Conservation (phyloP, 129 eudicot species). For the Dittrichia graveolens region DNA sequence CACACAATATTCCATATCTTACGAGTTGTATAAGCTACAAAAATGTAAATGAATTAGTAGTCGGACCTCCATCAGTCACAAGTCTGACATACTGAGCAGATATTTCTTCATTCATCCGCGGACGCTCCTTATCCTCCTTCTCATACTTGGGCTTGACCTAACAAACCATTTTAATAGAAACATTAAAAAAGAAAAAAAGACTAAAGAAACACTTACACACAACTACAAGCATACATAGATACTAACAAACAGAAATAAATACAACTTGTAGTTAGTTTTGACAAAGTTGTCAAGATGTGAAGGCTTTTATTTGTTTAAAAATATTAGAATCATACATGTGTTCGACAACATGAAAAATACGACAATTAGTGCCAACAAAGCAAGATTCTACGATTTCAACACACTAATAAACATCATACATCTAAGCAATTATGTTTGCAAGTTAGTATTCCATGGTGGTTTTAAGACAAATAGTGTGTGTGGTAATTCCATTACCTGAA, state of each 20-base stretch:
- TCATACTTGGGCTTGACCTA: constrained; percentile 51
- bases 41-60: neutral
- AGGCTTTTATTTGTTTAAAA: neutral
- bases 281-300: constrained; percentile 3
- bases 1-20: neutral
- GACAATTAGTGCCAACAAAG: no score
- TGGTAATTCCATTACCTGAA: constrained; percentile 50
- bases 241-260: neutral
- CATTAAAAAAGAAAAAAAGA: neutral
- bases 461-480: neutral
- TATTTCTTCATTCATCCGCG: constrained; percentile 64
- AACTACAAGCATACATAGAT: neutral
- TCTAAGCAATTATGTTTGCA: constrained; percentile 9
- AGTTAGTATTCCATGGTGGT: neutral
- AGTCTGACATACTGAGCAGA: constrained; percentile 50
- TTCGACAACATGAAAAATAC: neutral
- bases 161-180: constrained; percentile 8
- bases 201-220: neutral
- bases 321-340: neutral
- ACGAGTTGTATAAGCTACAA: constrained; percentile 11
- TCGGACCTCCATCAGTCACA: constrained; percentile 65
- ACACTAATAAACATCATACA: constrained; percentile 5
- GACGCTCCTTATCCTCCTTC: constrained; percentile 44
- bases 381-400: constrained; percentile 5
- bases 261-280: neutral